Conservation (phyloP, 1,284 basidiomycete genomes). For the Microstroma glucosiphilum region DNA sequence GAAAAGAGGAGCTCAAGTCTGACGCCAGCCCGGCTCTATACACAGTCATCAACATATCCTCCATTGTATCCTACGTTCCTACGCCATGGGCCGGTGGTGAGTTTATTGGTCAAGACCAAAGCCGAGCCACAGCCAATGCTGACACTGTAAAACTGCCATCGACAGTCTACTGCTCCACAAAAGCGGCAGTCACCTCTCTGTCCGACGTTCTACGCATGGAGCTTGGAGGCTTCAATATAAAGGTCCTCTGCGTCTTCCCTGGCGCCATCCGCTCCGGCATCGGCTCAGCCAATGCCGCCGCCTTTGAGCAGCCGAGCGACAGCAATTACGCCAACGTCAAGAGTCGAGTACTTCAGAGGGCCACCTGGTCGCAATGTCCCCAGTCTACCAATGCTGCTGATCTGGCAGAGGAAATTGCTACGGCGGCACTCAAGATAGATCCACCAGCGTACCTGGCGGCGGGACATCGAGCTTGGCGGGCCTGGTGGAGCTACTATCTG, state of each 20-base stretch:
- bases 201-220: constrained; percentile 34
- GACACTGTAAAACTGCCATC: constrained; percentile 16
- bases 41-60: constrained; percentile 67
- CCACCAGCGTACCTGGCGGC: no score
- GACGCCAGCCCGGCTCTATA: no score
- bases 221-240: constrained; percentile 34
- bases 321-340: no score
- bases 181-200: constrained; percentile 37
- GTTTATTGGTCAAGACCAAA: constrained; percentile 10
- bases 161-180: constrained; percentile 29
- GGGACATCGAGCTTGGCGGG: no score
- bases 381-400: no score
- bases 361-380: no score
- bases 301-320: neutral
- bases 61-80: constrained; percentile 48
- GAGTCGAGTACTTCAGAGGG: no score
- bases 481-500: no score
- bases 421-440: no score
- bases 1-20: no score
- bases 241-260: constrained; percentile 38
- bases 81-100: constrained; percentile 50
- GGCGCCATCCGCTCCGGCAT: constrained; percentile 36
- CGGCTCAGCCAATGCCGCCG: constrained; percentile 18
- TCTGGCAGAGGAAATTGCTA: no score
- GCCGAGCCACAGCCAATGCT: neutral